These are phyloP conservation scores for Coemansia sp. DNA, from an alignment of 192 early-diverging fungal genomes.

Conservation along the genomic window DNA sequence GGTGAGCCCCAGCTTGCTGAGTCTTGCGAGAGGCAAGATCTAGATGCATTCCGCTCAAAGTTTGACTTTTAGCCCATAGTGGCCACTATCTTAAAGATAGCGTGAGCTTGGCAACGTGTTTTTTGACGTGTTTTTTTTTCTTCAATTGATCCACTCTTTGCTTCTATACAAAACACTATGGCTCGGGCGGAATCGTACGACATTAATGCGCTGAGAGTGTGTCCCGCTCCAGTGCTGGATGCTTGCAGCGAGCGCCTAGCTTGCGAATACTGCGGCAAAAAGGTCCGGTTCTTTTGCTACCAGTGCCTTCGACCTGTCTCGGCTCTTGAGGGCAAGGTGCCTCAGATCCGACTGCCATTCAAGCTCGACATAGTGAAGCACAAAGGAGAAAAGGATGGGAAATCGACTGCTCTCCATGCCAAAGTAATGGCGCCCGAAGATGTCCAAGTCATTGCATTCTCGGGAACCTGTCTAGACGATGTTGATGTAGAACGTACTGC, in stretches of 20 bases:
- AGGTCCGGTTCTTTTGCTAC: conserved; percentile 72
- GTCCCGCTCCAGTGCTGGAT: conserved; percentile 31
- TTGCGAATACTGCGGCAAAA: conserved; percentile 65
- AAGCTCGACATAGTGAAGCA: conserved; percentile 79
- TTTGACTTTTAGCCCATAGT: conserved; percentile 69
- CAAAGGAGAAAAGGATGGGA: conserved; percentile 72
- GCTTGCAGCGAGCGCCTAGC: conserved; percentile 41
- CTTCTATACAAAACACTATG: conserved; percentile 9
- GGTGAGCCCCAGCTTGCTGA: conserved; percentile 77
- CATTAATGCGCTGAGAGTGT: conserved; percentile 27
- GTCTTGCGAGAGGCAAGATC: conserved; percentile 73
- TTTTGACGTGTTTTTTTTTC: neutral
- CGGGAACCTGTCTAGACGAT: conserved; percentile 54
- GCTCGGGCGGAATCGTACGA: conserved; percentile 24
- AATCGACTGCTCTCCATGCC: conserved; percentile 87
- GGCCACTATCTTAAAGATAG: neutral
- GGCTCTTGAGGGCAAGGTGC: conserved; percentile 53
- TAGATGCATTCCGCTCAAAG: conserved; percentile 76
- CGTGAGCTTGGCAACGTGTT: neutral
- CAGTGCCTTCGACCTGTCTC: conserved; percentile 61
- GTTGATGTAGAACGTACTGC: conserved; percentile 66
- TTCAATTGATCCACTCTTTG: neutral
- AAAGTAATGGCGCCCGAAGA: conserved; percentile 70
- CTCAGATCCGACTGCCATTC: conserved; percentile 67
- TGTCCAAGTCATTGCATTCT: conserved; percentile 61